Conservation (phyloP, 306 rosid genomes). For the Pyrus pyrifolia region DNA sequence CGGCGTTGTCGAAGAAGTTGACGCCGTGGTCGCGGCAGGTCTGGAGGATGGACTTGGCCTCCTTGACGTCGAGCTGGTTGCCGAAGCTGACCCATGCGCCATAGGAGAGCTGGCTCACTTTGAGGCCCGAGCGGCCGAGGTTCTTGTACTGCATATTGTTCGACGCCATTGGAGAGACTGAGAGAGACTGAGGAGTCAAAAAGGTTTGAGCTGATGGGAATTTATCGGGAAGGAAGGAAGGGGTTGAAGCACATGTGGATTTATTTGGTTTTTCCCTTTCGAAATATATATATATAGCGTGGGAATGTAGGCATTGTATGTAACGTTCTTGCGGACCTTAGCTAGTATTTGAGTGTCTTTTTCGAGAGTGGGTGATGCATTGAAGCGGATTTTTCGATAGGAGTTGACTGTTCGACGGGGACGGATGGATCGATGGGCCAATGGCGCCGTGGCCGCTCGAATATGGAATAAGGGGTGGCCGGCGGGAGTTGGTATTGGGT, state of each 20-base stretch:
- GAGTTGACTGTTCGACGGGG: no score
- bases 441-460: no score
- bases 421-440: no score
- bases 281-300: no score
- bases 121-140: constrained; percentile 78
- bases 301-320: no score
- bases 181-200: neutral
- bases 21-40: constrained; percentile 93
- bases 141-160: constrained; percentile 77
- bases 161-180: neutral
- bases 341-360: no score
- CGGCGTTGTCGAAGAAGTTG: constrained; percentile 99
- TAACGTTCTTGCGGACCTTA: no score
- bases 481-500: no score
- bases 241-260: neutral
- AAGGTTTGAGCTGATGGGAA: neutral
- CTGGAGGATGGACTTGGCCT: constrained; percentile 82
- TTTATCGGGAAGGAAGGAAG: neutral
- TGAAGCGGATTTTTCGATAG: no score
- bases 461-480: no score
- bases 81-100: constrained; percentile 99
- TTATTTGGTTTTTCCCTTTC: neutral
- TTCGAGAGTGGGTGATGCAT: no score
- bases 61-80: constrained; percentile 92
- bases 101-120: constrained; percentile 87